phyloP scores from a whole-genome alignment of 2,329 filamentous ascomycete species.

The Helotiales sp. region DNA sequence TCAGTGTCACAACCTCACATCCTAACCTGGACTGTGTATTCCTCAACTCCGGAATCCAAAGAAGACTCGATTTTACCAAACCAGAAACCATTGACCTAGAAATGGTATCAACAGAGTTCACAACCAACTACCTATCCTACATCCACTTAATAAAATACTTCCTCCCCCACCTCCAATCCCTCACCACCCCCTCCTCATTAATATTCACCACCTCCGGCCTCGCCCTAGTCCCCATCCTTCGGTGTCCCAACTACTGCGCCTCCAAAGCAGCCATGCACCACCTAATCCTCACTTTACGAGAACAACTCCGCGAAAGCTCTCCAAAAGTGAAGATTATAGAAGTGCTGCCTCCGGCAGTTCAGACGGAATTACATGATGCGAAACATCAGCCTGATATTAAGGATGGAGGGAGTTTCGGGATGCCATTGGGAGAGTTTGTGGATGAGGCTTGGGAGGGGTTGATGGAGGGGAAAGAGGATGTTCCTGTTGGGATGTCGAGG shows the following conservation, averaged over 20 bases:
- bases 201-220: conserved; percentile 25
- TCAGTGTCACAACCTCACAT: conserved; percentile 38
- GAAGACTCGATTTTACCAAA: conserved; percentile 46
- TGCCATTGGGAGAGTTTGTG: conserved; percentile 47
- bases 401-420: conserved; percentile 44
- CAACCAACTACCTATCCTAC: conserved; percentile 44
- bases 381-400: conserved; percentile 40
- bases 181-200: conserved; percentile 8
- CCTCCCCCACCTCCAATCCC: conserved; percentile 34
- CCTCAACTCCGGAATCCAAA: conserved; percentile 58
- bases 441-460: conserved; percentile 35
- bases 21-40: conserved; percentile 57
- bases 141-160: conserved; percentile 40
- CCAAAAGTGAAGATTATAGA: conserved; percentile 43
- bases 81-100: conserved; percentile 43
- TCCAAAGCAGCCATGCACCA: conserved; percentile 46
- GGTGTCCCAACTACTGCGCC: conserved; percentile 40
- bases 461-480: conserved; percentile 17
- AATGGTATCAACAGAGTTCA: conserved; percentile 40
- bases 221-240: conserved; percentile 19
- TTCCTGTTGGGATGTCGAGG: conserved; percentile 22
- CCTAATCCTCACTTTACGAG: conserved; percentile 43
- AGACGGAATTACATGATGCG: conserved; percentile 46
- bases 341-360: conserved; percentile 38
- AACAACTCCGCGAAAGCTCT: conserved; percentile 37